Base-by-base conservation (phyloP, 2,329 filamentous ascomycete species). In the Microsporum audouinii region DNA sequence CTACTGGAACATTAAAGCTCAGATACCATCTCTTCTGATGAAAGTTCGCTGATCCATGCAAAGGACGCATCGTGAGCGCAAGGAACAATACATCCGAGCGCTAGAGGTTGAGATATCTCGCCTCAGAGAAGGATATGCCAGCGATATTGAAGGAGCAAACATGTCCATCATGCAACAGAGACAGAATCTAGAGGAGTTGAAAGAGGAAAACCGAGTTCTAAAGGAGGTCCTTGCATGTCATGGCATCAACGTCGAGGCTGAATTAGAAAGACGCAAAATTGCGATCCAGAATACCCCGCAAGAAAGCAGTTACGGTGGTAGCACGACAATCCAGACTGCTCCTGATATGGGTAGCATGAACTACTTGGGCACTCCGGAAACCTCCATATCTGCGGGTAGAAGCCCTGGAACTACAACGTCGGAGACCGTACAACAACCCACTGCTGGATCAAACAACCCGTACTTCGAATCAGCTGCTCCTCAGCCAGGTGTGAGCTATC, bases 1-100 rank as follows among this genome's bases (percentile, higher is more conserved):
- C 57, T 47, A 45, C 23, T 12, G 23, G 31, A 6, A 8, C 31
- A 51, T 56, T n/a, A 6, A 8, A 12, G 4, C 33, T 33, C 33
- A 17, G 23, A 12, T 53, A 43, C 31, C n/a, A 45, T 57, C 1
- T 36, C 55, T 5, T 47, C 38, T 57, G 43, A 38, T 23, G 29
- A 51, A 5, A 5, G 10, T 27, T 17, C 59, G 23, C 39, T 49
- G n/a, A 36, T 27, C 12, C n/a, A 23, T 10, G 12, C n/a, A 23
- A 55, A 96, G 94, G 71, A 97, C 94, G 17, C 94, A 99, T 75
- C 90, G 94, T 61, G 94, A 97, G 76, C 85, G 94, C 66, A 97
- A 97, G 73, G 94, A 97, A 75, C 82, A 91, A 68, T 97, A 97
- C 73, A 95, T 96, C 78, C 95, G 95, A 73, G 85, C 88, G 8